A percentile compares a stretch with the other conserved stretches of the same genome.
Evolutionary conservation across 2,329 filamentous ascomycete species (phyloP).

Genomic region (Mycogone perniciosa): DNA sequence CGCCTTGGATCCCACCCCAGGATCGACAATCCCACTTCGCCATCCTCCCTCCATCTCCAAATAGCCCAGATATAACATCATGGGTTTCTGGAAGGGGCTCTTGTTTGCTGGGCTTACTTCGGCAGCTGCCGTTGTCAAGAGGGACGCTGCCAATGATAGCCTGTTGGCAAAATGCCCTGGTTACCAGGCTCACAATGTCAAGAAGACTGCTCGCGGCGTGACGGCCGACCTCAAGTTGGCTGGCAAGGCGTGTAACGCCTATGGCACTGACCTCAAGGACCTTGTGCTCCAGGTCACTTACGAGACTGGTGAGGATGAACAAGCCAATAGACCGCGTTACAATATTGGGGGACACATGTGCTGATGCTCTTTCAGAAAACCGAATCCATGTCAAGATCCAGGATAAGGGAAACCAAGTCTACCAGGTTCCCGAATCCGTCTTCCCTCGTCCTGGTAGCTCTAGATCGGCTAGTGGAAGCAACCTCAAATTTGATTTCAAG

Average conservation of each 20-base stretch:
- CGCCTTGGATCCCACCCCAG: neutral
- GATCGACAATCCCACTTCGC: neutral
- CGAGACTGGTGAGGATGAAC: slow-evolving; percentile 21
- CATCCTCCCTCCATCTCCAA: neutral
- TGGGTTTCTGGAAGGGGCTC: slow-evolving; percentile 17
- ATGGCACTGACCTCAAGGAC: slow-evolving; percentile 65
- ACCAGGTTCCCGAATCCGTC: slow-evolving; percentile 66
- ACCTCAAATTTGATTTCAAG: slow-evolving; percentile 41
- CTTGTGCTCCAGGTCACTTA: slow-evolving; percentile 56
- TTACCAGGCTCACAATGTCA: slow-evolving; percentile 58
- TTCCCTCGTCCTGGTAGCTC: slow-evolving; percentile 46
- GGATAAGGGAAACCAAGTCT: slow-evolving; percentile 62
- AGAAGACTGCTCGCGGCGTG: slow-evolving; percentile 46
- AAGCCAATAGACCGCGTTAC: neutral
- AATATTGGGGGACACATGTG: neutral
- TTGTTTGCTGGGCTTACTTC: slow-evolving; percentile 17
- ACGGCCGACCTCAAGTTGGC: slow-evolving; percentile 65
- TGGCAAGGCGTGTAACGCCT: slow-evolving; percentile 66
- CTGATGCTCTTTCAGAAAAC: slow-evolving; percentile 36
- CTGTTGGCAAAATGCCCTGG: slow-evolving; percentile 53
- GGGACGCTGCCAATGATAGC: slow-evolving; percentile 4
- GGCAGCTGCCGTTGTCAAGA: slow-evolving; percentile 13
- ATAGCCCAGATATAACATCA: slow-evolving; percentile 6
- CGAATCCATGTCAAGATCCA: slow-evolving; percentile 72
- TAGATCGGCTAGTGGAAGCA: slow-evolving; percentile 24